These are phyloP conservation scores for Oryza glumipatula DNA, from an alignment of 176 grass and related monocot species.

Conservation along the genomic window DNA sequence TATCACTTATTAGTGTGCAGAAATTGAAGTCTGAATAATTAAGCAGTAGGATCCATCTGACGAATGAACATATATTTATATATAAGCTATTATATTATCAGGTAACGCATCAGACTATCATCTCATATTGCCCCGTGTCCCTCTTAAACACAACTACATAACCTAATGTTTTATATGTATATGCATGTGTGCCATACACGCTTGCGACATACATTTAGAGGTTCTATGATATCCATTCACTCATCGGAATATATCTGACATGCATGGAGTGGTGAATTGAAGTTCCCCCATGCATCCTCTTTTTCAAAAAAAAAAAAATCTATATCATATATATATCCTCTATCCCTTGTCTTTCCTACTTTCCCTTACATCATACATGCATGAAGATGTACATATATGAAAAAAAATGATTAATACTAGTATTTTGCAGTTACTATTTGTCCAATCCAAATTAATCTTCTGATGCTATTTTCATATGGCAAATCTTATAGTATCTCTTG, in stretches of 20 bases:
- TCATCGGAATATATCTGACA: background rate
- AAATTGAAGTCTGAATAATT: background rate
- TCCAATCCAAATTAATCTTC: background rate
- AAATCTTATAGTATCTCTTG: background rate
- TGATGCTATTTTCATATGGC: background rate
- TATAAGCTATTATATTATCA: background rate
- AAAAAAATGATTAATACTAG: too few relatives aligned
- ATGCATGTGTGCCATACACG: background rate
- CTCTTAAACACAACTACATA: background rate
- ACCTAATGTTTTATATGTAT: background rate
- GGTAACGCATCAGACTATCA: constrained; percentile 2
- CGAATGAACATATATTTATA: background rate
- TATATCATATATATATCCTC: background rate
- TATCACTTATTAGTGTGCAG: background rate
- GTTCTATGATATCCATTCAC: background rate
- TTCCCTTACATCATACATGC: too few relatives aligned
- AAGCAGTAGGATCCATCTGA: background rate
- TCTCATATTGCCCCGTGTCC: background rate
- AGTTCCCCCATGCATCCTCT: background rate
- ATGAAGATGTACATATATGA: background rate
- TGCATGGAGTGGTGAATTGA: background rate
- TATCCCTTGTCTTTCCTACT: background rate
- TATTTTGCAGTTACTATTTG: background rate
- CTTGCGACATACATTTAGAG: background rate
- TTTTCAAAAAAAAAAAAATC: background rate